phyloP scores from a whole-genome alignment of 1,139 yeast species.

The Suhomyces yuchorum region DNA sequence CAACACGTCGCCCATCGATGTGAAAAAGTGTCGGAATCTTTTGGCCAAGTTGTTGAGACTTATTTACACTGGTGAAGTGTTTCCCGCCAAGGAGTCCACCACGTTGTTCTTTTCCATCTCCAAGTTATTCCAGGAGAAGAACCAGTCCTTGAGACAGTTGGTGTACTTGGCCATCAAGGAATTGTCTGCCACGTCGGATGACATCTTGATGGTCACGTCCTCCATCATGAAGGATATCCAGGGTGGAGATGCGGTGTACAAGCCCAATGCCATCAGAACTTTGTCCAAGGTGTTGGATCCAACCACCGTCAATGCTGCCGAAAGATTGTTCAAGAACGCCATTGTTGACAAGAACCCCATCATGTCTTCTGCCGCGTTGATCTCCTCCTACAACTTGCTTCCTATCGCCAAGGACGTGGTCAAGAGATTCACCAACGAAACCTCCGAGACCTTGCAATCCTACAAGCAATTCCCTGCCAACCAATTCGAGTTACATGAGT shows the following conservation, averaged over 20 bases:
- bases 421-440: slow-evolving; percentile 90
- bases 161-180: slow-evolving; percentile 94
- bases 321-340: slow-evolving; percentile 88
- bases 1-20: slow-evolving; percentile 88
- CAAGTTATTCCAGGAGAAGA: slow-evolving; percentile 91
- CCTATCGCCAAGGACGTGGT: slow-evolving; percentile 92
- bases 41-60: slow-evolving; percentile 73
- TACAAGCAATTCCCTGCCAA: slow-evolving; percentile 66
- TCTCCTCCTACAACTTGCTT: slow-evolving; percentile 84
- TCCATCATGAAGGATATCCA: slow-evolving; percentile 98
- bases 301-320: slow-evolving; percentile 91
- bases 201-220: slow-evolving; percentile 95
- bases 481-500: slow-evolving; percentile 57
- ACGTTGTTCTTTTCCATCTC: slow-evolving; percentile 91
- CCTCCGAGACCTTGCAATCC: slow-evolving; percentile 80
- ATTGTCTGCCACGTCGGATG: slow-evolving; percentile 79
- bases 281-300: slow-evolving; percentile 88
- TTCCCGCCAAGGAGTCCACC: slow-evolving; percentile 89
- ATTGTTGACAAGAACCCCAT: slow-evolving; percentile 89
- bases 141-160: slow-evolving; percentile 86
- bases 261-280: slow-evolving; percentile 94
- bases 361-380: slow-evolving; percentile 89
- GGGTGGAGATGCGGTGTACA: slow-evolving; percentile 79
- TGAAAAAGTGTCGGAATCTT: slow-evolving; percentile 79
- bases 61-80: slow-evolving; percentile 81